Evolutionary conservation across 148 eudicot genomes (phyloP).

Genomic region (Diospyros kaki): DNA sequence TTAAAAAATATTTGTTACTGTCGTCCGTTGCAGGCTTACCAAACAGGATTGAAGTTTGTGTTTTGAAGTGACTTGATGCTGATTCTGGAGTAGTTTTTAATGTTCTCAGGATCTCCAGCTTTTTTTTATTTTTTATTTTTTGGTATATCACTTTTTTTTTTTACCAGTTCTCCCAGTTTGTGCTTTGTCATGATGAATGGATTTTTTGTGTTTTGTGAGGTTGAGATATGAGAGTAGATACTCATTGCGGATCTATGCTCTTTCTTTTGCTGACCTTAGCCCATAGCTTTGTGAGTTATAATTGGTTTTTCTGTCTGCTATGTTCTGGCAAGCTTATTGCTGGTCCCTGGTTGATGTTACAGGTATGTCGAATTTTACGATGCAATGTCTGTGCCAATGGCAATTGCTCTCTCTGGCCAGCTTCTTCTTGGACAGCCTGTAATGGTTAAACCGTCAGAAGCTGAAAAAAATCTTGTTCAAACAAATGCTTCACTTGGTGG

Average conservation of each 20-base stretch:
- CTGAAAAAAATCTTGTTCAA: conserved; percentile 98
- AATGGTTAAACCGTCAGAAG: conserved; percentile 99
- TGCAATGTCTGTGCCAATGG: conserved; percentile 96
- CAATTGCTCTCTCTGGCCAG: conserved; percentile 91
- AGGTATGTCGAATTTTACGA: conserved; percentile 95
- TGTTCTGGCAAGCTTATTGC: conserved; percentile 18
- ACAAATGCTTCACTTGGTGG: conserved; percentile 64
- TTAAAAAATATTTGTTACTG: neutral
- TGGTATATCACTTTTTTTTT: too few species aligned
- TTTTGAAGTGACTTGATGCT: neutral
- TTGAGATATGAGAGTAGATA: conserved; percentile 43
- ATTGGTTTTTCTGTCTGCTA: conserved; percentile 11
- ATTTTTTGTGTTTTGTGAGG: conserved; percentile 31
- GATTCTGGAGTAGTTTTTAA: neutral
- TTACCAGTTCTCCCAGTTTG: neutral
- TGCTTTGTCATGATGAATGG: conserved; percentile 19
- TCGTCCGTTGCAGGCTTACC: neutral
- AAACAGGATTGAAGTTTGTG: neutral
- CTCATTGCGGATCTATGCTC: conserved; percentile 38
- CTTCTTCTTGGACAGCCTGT: conserved; percentile 91
- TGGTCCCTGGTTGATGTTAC: conserved; percentile 24
- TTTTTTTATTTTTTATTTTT: too few species aligned
- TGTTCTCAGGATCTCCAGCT: too few species aligned
- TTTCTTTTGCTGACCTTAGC: conserved; percentile 27
- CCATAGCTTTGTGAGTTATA: conserved; percentile 37